phyloP scores from a whole-genome alignment of 2,329 filamentous ascomycete genomes.

The Blastomyces gilchristii region DNA sequence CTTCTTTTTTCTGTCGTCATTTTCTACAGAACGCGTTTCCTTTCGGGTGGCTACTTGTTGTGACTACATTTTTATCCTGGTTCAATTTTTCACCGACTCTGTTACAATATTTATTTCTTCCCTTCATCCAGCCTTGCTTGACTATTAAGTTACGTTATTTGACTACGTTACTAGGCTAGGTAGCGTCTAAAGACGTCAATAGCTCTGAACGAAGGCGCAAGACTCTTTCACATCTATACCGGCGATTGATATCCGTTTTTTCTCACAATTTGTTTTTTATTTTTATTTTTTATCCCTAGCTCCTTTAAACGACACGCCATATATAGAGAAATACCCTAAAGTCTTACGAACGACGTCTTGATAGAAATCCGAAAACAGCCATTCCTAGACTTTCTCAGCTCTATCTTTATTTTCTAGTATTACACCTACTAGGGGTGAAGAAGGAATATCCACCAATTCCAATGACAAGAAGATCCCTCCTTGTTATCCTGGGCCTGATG shows the following conservation, averaged over 20 bases:
- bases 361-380: neutral
- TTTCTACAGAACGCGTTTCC: neutral
- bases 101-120: too few species aligned
- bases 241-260: too few species aligned
- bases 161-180: too few species aligned
- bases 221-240: too few species aligned
- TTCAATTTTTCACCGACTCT: too few species aligned
- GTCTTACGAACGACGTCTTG: neutral
- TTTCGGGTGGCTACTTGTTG: neutral
- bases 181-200: too few species aligned
- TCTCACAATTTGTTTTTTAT: too few species aligned
- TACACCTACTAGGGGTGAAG: neutral
- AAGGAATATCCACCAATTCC: neutral
- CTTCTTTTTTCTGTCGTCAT: neutral
- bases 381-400: neutral
- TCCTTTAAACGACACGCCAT: too few species aligned
- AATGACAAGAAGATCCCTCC: constrained; percentile 11
- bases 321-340: neutral
- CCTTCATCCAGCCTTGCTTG: too few species aligned
- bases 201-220: too few species aligned
- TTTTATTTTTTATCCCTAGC: too few species aligned
- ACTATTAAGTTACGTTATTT: too few species aligned
- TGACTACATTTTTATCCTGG: neutral
- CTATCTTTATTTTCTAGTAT: neutral
- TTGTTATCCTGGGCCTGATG: constrained; percentile 5